A percentile compares a stretch with the other conserved stretches of the same genome.
Conservation (phyloP, 2,329 filamentous ascomycete species). For the Pseudogymnoascus sp. region DNA sequence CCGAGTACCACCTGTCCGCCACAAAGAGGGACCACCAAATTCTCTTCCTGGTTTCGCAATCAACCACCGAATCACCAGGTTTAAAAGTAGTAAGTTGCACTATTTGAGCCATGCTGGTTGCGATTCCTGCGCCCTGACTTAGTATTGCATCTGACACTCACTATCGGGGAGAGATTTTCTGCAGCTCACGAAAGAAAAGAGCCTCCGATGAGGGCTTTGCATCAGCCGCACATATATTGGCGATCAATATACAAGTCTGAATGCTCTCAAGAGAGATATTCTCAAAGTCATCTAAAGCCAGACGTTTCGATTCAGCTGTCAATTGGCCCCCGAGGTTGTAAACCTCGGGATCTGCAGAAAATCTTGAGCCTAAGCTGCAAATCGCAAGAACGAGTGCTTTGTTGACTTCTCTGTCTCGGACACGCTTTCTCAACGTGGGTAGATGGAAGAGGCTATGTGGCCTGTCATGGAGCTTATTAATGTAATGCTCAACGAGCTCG, state of each 20-base stretch:
- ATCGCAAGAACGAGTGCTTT: conserved; percentile 10
- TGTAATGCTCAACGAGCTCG: conserved; percentile 22
- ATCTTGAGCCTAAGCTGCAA: conserved; percentile 12
- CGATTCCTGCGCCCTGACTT: conserved; percentile 1
- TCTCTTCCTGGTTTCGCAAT: conserved; percentile 21
- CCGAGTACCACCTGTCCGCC: conserved; percentile 26
- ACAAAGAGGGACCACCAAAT: conserved; percentile 29
- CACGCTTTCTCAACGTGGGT: conserved; percentile 10
- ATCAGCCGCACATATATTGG: conserved; percentile 21
- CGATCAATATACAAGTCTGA: conserved; percentile 27
- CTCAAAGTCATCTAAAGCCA: conserved; percentile 18
- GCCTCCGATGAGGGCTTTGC: conserved; percentile 22
- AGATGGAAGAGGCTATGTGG: conserved; percentile 24
- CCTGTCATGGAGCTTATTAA: conserved; percentile 20
- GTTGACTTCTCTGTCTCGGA: conserved; percentile 10
- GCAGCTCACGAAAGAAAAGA: conserved; percentile 24
- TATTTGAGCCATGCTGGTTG: conserved; percentile 12
- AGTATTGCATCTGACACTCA: not conserved
- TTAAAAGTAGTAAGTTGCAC: not conserved
- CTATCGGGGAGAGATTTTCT: not conserved
- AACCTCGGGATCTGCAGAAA: conserved; percentile 4
- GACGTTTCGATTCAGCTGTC: conserved; percentile 16
- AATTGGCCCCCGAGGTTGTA: conserved; percentile 9
- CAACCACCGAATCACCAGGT: conserved; percentile 11
- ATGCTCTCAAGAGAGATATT: conserved; percentile 24